Evolutionary conservation across 805 yeast species (phyloP).

Genomic region (Monosporozyma yasuniensis): DNA sequence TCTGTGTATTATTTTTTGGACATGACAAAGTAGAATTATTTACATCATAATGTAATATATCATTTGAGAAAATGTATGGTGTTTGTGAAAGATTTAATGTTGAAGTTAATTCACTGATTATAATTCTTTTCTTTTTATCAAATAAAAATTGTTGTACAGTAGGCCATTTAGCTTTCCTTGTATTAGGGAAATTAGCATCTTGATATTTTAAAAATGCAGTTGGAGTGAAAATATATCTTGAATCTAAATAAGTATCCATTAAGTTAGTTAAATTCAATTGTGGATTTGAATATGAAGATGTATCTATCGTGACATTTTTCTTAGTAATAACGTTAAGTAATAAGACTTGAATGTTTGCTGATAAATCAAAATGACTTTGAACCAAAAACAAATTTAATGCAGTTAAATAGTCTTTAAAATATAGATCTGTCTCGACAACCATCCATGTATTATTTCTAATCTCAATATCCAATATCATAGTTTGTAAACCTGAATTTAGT

Average conservation of each 20-base stretch:
- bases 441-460: slow-evolving; percentile 38
- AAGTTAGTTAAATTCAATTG: slow-evolving; percentile 16
- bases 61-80: slow-evolving; percentile 24
- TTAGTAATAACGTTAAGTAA: slow-evolving; percentile 27
- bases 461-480: slow-evolving; percentile 46
- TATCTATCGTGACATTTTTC: not conserved
- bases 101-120: slow-evolving; percentile 31
- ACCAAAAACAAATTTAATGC: slow-evolving; percentile 30
- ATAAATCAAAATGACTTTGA: slow-evolving; percentile 38
- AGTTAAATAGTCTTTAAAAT: slow-evolving; percentile 21
- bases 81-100: slow-evolving; percentile 11
- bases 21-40: slow-evolving; percentile 16
- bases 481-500: slow-evolving; percentile 38
- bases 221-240: slow-evolving; percentile 26
- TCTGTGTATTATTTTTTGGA: slow-evolving; percentile 12
- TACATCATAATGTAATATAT: slow-evolving; percentile 14
- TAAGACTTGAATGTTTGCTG: slow-evolving; percentile 37
- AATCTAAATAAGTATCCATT: slow-evolving; percentile 11
- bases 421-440: slow-evolving; percentile 14
- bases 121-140: slow-evolving; percentile 27
- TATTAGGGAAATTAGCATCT: not conserved
- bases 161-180: slow-evolving; percentile 26
- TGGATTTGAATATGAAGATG: not conserved
- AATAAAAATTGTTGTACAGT: slow-evolving; percentile 31
- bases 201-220: slow-evolving; percentile 4